Conservation (phyloP, 176 grass and related monocot genomes). For the Luzula sylvatica region DNA sequence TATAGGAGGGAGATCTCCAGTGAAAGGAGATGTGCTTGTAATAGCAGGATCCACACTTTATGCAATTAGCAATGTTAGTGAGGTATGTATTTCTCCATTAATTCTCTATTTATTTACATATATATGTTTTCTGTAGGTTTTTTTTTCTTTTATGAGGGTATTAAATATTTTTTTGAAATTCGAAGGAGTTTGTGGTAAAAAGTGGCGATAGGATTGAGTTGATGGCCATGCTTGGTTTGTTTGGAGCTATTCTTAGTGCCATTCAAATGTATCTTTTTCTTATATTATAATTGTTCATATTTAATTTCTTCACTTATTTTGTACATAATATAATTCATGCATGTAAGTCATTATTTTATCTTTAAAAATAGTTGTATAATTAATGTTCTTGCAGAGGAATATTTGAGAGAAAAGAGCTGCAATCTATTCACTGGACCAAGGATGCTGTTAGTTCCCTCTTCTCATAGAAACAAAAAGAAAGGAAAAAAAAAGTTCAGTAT, state of each 20-base stretch:
- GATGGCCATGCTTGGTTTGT: conserved; percentile 63
- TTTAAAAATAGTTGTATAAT: conserved; percentile 2
- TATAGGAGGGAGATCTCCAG: conserved; percentile 32
- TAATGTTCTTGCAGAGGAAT: conserved; percentile 31
- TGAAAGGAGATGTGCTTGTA: conserved; percentile 60
- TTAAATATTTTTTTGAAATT: conserved; percentile 11
- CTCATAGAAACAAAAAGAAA: too few relatives aligned
- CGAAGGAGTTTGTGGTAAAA: conserved; percentile 53
- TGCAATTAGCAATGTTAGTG: conserved; percentile 58
- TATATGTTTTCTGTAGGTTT: background rate
- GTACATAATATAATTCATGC: too few relatives aligned
- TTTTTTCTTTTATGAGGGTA: too few relatives aligned
- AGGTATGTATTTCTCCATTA: conserved; percentile 28
- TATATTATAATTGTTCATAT: too few relatives aligned
- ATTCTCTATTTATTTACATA: too few relatives aligned
- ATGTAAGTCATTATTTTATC: too few relatives aligned
- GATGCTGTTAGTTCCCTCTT: conserved; percentile 34
- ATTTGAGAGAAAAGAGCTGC: conserved; percentile 51
- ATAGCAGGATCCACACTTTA: conserved; percentile 48
- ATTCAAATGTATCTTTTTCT: conserved; percentile 66
- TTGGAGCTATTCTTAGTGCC: conserved; percentile 54
- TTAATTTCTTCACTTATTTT: too few relatives aligned
- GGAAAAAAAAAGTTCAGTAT: too few relatives aligned
- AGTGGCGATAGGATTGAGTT: conserved; percentile 46
- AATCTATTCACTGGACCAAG: conserved; percentile 48